A percentile compares a stretch with the other conserved stretches of the same genome.
Evolutionary conservation across 805 yeast genomes (phyloP).

Genomic region (Schwanniomyces sp.): DNA sequence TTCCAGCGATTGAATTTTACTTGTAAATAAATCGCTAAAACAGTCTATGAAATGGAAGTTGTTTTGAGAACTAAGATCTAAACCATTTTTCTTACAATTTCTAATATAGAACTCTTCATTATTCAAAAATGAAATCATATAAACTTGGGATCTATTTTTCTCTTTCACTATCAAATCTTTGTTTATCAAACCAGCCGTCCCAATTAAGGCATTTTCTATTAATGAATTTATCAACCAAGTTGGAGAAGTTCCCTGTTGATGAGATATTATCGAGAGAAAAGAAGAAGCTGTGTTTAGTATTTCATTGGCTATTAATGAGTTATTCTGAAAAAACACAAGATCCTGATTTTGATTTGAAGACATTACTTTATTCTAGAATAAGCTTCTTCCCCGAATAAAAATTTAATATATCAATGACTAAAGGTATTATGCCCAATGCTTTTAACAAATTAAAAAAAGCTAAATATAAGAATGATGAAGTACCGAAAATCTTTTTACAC

Average conservation of each 20-base stretch:
- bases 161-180: constrained; percentile 20
- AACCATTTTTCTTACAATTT: constrained; percentile 39
- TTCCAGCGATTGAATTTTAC: constrained; percentile 22
- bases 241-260: constrained; percentile 54
- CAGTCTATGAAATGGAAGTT: constrained; percentile 45
- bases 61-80: constrained; percentile 23
- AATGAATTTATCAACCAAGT: constrained; percentile 61
- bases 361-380: neutral
- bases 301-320: constrained; percentile 39
- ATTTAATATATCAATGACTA: neutral
- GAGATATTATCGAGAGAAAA: constrained; percentile 27
- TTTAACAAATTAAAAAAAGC: neutral
- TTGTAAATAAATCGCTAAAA: constrained; percentile 45
- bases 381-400: neutral
- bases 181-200: constrained; percentile 45
- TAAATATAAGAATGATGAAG: neutral
- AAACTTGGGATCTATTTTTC: constrained; percentile 26
- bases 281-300: constrained; percentile 14
- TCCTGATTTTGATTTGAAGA: constrained; percentile 54
- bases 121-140: constrained; percentile 36
- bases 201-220: constrained; percentile 50
- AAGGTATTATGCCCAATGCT: neutral
- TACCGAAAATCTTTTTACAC: neutral
- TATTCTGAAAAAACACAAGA: constrained; percentile 51
- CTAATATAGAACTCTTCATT: constrained; percentile 32